Evolutionary conservation across 75 land plant genomes (phyloP), one percentile per base, ranked within the genome.

Genomic region (Cupressus sempervirens): DNA sequence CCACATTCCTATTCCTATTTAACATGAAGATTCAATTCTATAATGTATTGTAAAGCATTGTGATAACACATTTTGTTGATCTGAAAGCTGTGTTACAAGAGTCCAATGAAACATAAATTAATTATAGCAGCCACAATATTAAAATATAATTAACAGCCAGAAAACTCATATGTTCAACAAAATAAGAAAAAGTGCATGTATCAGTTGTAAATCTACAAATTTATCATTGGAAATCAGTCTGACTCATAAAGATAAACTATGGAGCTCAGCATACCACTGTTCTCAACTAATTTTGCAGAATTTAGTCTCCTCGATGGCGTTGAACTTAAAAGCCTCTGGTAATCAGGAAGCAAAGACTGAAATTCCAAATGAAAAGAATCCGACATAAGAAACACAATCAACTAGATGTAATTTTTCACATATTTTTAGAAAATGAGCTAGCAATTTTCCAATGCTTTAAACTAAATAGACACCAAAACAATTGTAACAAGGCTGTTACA

Each of bases 301-400:
- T 98, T 98, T 85, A 98, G 81, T 88, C 99, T 93, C 83, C 94
- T 91, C 74, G 93, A 88, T 76, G 99, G 99, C 77, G 84, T 86
- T 46, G 99, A 95, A 68, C 96, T 94, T 90, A 98, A 88, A 23
- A 98, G 96, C 88, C 97, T 92, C 86, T 96, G 99, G 85, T 98
- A 98, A 89, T 98, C 99, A 86, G 99, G 99, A 89, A 98, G 97
- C 82, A 98, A 89, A 87, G 95, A 93, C 99, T 98, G 93, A 76
- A 86, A 87, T 83, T 84, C 74, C 89, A 89, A 82, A 86, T 83
- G 80, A 73, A 15, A 70, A 75, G 26, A 52, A 34, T 70, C n/a
- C 3, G 3, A 52, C 20, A 26, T 56, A 36, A 83, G 23, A 14
- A 11, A 0, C 18, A 20, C 82, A 46, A 12, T 26, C 32, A 70